Evolutionary conservation across 495 filamentous ascomycete genomes (phyloP), one percentile per base, ranked within the genome.

Genomic region (Aspergillus funiculosus): DNA sequence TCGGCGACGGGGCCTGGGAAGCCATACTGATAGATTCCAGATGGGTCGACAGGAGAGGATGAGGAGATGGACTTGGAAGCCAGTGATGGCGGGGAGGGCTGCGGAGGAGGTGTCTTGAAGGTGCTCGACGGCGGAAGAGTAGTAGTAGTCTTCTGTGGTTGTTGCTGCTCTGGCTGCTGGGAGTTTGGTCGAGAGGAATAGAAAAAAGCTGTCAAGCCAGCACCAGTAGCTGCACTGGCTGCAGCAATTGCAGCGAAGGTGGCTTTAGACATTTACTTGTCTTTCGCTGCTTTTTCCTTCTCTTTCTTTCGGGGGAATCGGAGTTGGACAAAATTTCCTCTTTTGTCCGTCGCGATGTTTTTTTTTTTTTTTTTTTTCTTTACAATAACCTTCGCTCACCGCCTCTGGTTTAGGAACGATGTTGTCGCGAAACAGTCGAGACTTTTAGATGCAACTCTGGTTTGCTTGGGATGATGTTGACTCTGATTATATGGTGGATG

Each of bases 11-110:
- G 94, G 44, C 92, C 92, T 1, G 92, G 90, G 69, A 97, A 97
- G 54, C 94, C 92, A 67, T 98, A 98, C 62, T 96, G 83, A 64
- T 94, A 91, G 56, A 98, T 74, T 13, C 90, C 92, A 1, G 86
- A 69, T 1, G 92, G 90, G 66, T 97, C 78, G 58, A 96, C 89
- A 14, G 80, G 85, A 24, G 63, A 51, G 32, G 56, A 31, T 24
- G 60, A 47, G 30, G 56, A 39, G 35, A 62, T 27, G 36, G 57
- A 54, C 56, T 75, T 72, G 49, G 57, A 35, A 31, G 63, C 58
- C 37, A 71, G 60, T 2, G 64, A 60, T 21, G 74, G 69, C 10
- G 57, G 48, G 38, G 59, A 64, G 51, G 61, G 54, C 48, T 58
- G 67, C 46, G 63, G 49, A n/a, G 66, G 54, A 15, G 58, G 44